A percentile compares a stretch with the other conserved stretches of the same genome.
Evolutionary conservation across 148 eudicot genomes (phyloP).

Genomic region (Nepenthes mirabilis): DNA sequence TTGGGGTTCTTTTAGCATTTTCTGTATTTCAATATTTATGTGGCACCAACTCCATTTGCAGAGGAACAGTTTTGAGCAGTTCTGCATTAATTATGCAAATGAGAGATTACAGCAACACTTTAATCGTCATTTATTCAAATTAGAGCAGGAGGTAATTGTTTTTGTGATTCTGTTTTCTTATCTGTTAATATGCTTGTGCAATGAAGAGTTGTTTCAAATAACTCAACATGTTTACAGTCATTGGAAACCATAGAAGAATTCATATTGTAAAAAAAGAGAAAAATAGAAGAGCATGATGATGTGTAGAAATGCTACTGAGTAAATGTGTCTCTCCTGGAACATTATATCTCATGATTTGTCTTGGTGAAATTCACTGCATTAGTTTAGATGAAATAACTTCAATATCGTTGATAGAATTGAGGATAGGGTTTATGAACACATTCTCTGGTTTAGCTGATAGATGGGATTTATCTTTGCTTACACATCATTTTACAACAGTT

Average conservation of each 20-base stretch:
- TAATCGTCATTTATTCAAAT: constrained; percentile 85
- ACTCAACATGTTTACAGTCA: no score
- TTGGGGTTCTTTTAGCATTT: neutral
- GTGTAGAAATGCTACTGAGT: no score
- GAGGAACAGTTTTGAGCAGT: constrained; percentile 97
- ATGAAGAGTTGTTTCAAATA: neutral
- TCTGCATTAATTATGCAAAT: constrained; percentile 97
- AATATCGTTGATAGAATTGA: no score
- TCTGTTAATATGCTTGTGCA: neutral
- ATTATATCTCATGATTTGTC: no score
- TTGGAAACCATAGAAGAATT: no score
- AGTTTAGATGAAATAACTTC: no score
- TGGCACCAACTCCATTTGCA: constrained; percentile 9
- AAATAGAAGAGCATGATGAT: no score
- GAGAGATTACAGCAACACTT: constrained; percentile 97
- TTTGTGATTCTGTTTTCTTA: neutral
- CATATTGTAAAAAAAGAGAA: no score
- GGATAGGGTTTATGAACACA: neutral
- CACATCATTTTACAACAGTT: neutral
- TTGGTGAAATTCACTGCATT: no score
- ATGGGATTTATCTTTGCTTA: neutral
- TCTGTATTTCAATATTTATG: constrained; percentile 1
- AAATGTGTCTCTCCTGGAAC: no score
- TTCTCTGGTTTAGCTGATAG: neutral
- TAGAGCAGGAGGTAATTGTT: constrained; percentile 77